Evolutionary conservation across 2,329 filamentous ascomycete genomes (phyloP), one percentile per base, ranked within the genome.

Genomic region (Penicillium fuscoglaucum): DNA sequence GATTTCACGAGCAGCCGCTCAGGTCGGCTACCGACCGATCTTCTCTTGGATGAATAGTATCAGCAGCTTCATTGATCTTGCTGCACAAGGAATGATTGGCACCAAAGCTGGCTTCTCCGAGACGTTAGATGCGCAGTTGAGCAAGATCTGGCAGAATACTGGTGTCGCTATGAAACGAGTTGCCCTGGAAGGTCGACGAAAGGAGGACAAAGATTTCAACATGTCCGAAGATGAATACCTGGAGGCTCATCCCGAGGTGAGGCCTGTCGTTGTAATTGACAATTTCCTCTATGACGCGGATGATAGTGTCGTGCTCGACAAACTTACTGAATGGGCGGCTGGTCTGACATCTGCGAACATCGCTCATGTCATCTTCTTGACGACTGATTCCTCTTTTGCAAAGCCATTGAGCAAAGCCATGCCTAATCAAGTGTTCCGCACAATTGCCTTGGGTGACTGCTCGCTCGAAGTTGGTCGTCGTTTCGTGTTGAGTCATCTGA

Each of bases 11-110:
- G 87, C 95, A 6, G 95, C 93, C 0, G 78, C 81, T 1, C 86
- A 93, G 63, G 93, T 98, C 49, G 93, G 95, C 9, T 98, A 97
- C 72, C 83, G 90, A 9, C 95, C 95, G 0, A 87, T 99, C 0
- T 99, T 99, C 73, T 96, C 91, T 0, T 98, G 93, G 90, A 90
- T 96, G 77, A 97, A 98, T 75, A 96, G 87, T 69, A 86, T 98
- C 64, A 96, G 90, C 76, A 96, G 92, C 72, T 85, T 97, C 77
- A 82, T 96, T 63, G 95, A 98, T 67, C 84, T 98, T 39, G 95
- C 93, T 24, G 91, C 95, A 1, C 93, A 97, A 73, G 90, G 93
- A 66, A 95, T 95, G 13, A 96, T 93, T 21, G 93, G 93, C 13
- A 90, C 96, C 58, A 97, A 98, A 76, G 90, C 92, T 6, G 93